Evolutionary conservation across 768 basidiomycete genomes (phyloP).

Genomic region (Russula virescens): DNA sequence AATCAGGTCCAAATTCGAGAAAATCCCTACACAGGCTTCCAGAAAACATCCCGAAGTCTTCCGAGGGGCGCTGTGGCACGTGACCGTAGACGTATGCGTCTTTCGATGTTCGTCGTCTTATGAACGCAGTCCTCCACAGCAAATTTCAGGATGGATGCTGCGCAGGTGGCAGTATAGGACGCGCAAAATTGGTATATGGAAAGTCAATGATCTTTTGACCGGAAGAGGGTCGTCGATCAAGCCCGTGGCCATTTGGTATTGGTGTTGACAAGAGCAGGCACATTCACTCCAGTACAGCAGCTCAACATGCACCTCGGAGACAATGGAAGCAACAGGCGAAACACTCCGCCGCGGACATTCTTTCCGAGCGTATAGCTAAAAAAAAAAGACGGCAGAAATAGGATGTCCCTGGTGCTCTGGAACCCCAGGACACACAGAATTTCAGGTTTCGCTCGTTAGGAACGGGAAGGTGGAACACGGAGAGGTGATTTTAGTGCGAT

Average conservation of each 20-base stretch:
- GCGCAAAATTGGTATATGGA: background rate
- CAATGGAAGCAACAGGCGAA: background rate
- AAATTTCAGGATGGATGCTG: no score
- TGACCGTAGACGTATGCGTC: background rate
- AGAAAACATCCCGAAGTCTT: constrained; percentile 2
- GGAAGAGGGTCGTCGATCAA: background rate
- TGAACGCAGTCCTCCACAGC: no score
- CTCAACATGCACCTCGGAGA: background rate
- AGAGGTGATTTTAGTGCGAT: background rate
- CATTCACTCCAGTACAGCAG: constrained; percentile 9
- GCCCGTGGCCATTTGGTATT: constrained; percentile 1
- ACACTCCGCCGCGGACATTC: background rate
- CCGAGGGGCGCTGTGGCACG: background rate
- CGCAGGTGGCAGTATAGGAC: background rate
- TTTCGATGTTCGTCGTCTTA: background rate
- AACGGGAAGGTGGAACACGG: background rate
- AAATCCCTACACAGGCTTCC: background rate
- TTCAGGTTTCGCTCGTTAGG: background rate
- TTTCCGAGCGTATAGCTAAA: background rate
- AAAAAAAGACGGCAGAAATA: background rate
- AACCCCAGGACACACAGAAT: background rate
- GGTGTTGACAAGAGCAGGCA: background rate
- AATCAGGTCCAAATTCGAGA: constrained; percentile 2
- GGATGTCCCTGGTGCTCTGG: background rate
- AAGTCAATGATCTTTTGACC: background rate